Evolutionary conservation across 2,329 filamentous ascomycete species (phyloP).

Genomic region (Corniculantispora saksenae): DNA sequence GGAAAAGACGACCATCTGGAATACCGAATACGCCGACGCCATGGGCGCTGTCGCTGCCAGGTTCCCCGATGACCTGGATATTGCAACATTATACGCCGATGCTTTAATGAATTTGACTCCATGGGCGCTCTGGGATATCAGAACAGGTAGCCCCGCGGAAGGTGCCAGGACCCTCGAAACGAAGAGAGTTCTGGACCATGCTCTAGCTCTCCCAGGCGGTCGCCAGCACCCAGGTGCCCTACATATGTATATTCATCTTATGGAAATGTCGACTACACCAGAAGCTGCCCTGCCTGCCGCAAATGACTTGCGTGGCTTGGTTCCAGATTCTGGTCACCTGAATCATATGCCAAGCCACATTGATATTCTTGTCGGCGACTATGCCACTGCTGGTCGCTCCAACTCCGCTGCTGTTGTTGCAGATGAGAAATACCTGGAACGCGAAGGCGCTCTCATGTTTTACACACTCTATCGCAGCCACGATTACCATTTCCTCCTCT

Average conservation of each 20-base stretch:
- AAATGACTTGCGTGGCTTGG: constrained; percentile 59
- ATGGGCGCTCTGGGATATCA: constrained; percentile 46
- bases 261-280: constrained; percentile 68
- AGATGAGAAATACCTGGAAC: constrained; percentile 65
- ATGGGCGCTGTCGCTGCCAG: constrained; percentile 40
- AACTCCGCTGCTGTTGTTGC: constrained; percentile 68
- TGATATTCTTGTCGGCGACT: constrained; percentile 73
- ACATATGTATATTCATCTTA: constrained; percentile 74
- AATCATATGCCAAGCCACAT: constrained; percentile 79
- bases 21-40: constrained; percentile 36
- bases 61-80: constrained; percentile 43
- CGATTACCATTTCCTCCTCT: constrained; percentile 73
- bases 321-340: constrained; percentile 66
- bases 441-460: constrained; percentile 65
- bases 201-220: constrained; percentile 45
- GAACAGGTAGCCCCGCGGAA: constrained; percentile 34
- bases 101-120: constrained; percentile 51
- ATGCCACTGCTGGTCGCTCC: constrained; percentile 63
- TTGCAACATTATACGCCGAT: constrained; percentile 40
- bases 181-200: constrained; percentile 40
- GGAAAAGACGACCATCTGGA: constrained; percentile 48
- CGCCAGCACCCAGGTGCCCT: constrained; percentile 67
- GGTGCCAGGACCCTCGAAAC: constrained; percentile 36
- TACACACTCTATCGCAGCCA: constrained; percentile 77
- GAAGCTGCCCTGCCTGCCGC: constrained; percentile 59